A percentile compares a stretch with the other conserved stretches of the same genome.
These are phyloP conservation scores for Sporothrix schenckii DNA, from an alignment of 2,329 filamentous ascomycete species.

Conservation along the genomic window DNA sequence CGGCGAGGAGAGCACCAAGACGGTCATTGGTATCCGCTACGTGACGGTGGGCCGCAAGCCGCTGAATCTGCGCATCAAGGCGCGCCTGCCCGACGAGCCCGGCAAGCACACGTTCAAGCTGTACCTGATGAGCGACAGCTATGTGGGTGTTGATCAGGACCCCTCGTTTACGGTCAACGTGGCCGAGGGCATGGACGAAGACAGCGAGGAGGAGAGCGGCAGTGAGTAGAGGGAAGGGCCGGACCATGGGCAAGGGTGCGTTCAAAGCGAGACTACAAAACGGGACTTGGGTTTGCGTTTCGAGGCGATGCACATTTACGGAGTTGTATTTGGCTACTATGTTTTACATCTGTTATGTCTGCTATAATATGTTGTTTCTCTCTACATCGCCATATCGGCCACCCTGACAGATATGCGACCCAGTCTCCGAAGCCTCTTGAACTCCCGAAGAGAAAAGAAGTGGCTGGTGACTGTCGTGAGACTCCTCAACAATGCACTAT, in stretches of 20 bases:
- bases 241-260: background rate
- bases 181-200: constrained; percentile 92
- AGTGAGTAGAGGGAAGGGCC: background rate
- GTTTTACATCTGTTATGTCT: background rate
- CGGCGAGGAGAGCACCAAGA: constrained; percentile 87
- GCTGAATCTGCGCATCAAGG: constrained; percentile 80
- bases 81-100: constrained; percentile 73
- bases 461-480: constrained; percentile 18
- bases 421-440: background rate
- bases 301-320: constrained; percentile 14
- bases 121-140: constrained; percentile 96
- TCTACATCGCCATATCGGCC: background rate
- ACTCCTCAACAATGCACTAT: background rate
- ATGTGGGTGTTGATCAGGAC: constrained; percentile 95
- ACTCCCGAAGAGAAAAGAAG: background rate
- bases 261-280: background rate
- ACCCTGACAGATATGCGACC: background rate
- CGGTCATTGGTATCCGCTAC: constrained; percentile 87
- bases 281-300: constrained; percentile 9
- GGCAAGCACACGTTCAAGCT: constrained; percentile 87
- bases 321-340: background rate
- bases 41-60: constrained; percentile 76
- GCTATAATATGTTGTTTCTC: too few species aligned
- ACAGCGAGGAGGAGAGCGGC: constrained; percentile 66
- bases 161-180: constrained; percentile 83